These are phyloP conservation scores for Oryza officinalis DNA, from an alignment of 176 grass and related monocot species.

Conservation along the genomic window DNA sequence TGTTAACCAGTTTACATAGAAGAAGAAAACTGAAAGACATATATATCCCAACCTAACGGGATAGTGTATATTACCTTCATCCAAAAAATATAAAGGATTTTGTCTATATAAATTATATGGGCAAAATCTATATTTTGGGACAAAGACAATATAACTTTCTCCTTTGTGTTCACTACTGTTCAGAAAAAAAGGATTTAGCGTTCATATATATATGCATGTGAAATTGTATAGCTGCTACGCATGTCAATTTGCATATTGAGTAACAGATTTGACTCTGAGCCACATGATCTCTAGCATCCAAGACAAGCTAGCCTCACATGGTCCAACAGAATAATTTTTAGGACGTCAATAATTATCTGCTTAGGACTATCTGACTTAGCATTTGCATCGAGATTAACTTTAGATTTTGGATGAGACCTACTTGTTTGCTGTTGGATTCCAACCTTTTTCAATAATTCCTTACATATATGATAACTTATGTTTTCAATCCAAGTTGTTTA, in stretches of 20 bases:
- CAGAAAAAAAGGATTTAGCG: too few species aligned
- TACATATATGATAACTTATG: background rate
- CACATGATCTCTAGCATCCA: background rate
- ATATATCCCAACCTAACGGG: background rate
- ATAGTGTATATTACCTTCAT: too few species aligned
- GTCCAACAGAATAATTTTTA: background rate
- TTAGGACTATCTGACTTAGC: background rate
- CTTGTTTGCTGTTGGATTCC: background rate
- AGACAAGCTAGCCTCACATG: background rate
- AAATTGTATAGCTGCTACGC: background rate
- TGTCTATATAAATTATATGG: too few species aligned
- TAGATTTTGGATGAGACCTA: background rate
- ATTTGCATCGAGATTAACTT: background rate
- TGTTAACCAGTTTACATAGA: background rate
- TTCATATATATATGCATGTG: too few species aligned
- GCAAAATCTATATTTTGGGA: too few species aligned
- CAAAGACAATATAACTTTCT: too few species aligned
- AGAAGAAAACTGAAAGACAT: background rate
- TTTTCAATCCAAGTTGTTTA: background rate
- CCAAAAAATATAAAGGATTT: too few species aligned
- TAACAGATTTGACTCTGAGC: background rate
- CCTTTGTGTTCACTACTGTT: too few species aligned
- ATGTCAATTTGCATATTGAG: background rate
- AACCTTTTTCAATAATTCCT: constrained; percentile 6
- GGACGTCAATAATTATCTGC: background rate